phyloP scores from a whole-genome alignment of 2,329 filamentous ascomycete genomes.

The Colletotrichum tamarilloi region DNA sequence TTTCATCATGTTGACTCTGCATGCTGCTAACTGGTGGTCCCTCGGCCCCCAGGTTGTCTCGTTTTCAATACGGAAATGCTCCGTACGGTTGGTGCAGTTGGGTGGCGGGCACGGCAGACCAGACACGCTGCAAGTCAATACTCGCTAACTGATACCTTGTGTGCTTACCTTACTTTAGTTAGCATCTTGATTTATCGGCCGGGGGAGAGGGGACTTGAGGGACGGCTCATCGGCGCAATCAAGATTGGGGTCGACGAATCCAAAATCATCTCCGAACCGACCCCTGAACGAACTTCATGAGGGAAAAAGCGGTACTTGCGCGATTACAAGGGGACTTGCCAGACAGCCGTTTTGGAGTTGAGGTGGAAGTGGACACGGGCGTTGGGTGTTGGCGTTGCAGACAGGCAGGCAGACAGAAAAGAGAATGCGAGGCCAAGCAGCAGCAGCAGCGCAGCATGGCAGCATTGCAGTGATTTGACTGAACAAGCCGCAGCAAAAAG shows the following conservation, averaged over 20 bases:
- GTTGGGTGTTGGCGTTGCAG: not conserved
- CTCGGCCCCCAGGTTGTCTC: not conserved
- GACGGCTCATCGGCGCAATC: not conserved
- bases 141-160: not conserved
- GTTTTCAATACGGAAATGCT: not conserved
- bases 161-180: not conserved
- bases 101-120: not conserved
- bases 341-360: not conserved
- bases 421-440: not conserved
- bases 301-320: slow-evolving; percentile 8
- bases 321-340: slow-evolving; percentile 13
- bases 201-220: not conserved
- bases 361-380: not conserved
- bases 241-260: not conserved
- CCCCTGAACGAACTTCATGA: not conserved
- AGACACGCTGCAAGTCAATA: not conserved
- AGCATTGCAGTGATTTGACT: no score
- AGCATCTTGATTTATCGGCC: not conserved
- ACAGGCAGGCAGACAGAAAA: not conserved
- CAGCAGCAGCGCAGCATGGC: not conserved
- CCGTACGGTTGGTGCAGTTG: not conserved
- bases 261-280: slow-evolving; percentile 3
- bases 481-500: not conserved
- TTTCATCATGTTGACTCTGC: slow-evolving; percentile 10
- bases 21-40: not conserved